Base-by-base conservation (phyloP, 139 green algal genomes). In the Coelastrella sp. region DNA sequence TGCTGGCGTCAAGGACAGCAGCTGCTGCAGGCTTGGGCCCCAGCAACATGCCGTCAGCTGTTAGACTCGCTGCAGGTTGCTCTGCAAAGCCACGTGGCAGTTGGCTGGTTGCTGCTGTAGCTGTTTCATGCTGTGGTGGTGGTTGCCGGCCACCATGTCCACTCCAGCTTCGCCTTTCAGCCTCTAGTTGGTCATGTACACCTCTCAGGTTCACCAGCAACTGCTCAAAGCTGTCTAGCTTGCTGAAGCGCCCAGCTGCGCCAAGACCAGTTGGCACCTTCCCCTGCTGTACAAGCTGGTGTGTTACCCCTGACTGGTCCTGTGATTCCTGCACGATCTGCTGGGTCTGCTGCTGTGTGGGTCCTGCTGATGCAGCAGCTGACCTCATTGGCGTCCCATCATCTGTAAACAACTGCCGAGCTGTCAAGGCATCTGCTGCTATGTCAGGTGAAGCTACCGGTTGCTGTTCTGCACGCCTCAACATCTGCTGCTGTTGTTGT, bases 371-470 rank as follows among this genome's bases (percentile, higher is more conserved):
- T 11, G 4, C 76, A 32, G 4, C 23, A 17, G 10, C 76, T 83
- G 76, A 17, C 58, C 32, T 20, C 56, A 47, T 13, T 73, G 57
- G 16, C 19, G 79, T 68, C 20, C 14, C 54, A 54, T 19, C 61
- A 19, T 64, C 79, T 75, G 5, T 0, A 79, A 87, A 87, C 64
- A 87, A 65, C 82, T 87, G 82, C 16, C 82, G 82, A 32, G 82
- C 82, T 65, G 82, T 61, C 10, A 8, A 32, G 54, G 5, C 54
- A 32, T 32, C 79, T 83, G 79, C 57, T 73, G 57, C 17, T 56
- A 19, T 47, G 13, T 56, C 7, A 14, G 14, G 58, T 19, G 80
- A 73, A 54, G 57, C 57, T 57, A 58, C 20, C 23, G 19, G 32
- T 20, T 83, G 80, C 60, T 86, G 80, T 14, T 75, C 32, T 47